Percentiles rank a stretch among this genome's conserved stretches.
These are phyloP conservation scores for Candida verbasci DNA, from an alignment of 805 yeast genomes.

Conservation along the genomic window DNA sequence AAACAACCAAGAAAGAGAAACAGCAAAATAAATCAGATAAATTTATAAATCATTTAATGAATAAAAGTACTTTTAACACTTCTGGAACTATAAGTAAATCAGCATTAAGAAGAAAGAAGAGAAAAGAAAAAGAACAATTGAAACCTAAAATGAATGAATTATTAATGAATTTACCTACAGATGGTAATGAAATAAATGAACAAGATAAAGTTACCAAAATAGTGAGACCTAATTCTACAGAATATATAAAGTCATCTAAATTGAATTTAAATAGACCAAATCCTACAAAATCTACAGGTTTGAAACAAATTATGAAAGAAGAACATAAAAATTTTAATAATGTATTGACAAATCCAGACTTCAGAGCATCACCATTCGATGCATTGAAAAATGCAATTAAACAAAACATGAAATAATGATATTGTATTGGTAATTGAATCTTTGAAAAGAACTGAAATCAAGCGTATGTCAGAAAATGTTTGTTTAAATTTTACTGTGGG, in stretches of 20 bases:
- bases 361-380: conserved; percentile 58
- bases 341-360: conserved; percentile 51
- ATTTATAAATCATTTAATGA: conserved; percentile 26
- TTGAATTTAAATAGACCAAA: conserved; percentile 45
- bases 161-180: conserved; percentile 43
- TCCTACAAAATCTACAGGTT: conserved; percentile 36
- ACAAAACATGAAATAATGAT: conserved; percentile 15
- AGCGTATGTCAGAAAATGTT: too few species aligned
- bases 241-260: conserved; percentile 19
- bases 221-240: conserved; percentile 9
- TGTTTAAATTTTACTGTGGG: too few species aligned
- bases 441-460: too few species aligned
- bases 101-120: conserved; percentile 58
- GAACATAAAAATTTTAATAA: conserved; percentile 58
- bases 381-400: conserved; percentile 56
- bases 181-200: not conserved
- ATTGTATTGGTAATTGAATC: too few species aligned
- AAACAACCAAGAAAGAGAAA: conserved; percentile 52
- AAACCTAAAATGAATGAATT: conserved; percentile 67
- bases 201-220: conserved; percentile 9
- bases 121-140: conserved; percentile 55
- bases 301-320: conserved; percentile 46
- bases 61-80: conserved; percentile 27
- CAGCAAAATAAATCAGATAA: conserved; percentile 35
- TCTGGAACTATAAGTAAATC: conserved; percentile 59